Percentiles rank a stretch among this genome's conserved stretches.
These are phyloP conservation scores for Bryoerythrophyllum caledonicum DNA, from an alignment of 225 moss, liverwort and hornwort genomes.

Conservation along the genomic window DNA sequence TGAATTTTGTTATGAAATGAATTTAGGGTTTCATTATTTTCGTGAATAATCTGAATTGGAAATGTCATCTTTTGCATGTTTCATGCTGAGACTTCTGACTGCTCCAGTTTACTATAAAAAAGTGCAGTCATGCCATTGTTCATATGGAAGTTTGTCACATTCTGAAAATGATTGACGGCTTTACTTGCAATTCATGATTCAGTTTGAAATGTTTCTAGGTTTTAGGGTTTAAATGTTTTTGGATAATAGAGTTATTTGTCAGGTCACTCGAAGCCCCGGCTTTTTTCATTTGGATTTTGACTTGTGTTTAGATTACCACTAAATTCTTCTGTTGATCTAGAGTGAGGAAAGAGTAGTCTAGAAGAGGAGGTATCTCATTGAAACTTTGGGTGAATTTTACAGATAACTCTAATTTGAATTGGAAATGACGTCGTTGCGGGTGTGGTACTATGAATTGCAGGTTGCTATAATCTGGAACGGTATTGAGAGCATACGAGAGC, in stretches of 20 bases:
- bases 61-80: constrained; percentile 45
- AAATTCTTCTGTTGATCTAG: no score
- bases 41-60: background rate
- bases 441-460: constrained; percentile 37
- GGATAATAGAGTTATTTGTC: background rate
- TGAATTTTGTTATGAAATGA: background rate
- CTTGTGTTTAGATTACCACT: no score
- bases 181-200: background rate
- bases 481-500: constrained; percentile 85
- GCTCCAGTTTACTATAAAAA: constrained; percentile 54
- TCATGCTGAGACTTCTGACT: constrained; percentile 71
- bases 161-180: background rate
- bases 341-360: no score
- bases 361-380: no score
- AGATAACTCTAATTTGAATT: background rate
- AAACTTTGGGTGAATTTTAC: no score
- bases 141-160: background rate
- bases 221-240: background rate
- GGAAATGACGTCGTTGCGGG: background rate
- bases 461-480: constrained; percentile 86
- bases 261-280: no score
- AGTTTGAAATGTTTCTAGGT: background rate
- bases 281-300: no score
- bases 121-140: background rate
- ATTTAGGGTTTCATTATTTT: background rate